These are phyloP conservation scores for Xerocomellus intermedius DNA, from an alignment of 768 basidiomycete species.

Conservation along the genomic window DNA sequence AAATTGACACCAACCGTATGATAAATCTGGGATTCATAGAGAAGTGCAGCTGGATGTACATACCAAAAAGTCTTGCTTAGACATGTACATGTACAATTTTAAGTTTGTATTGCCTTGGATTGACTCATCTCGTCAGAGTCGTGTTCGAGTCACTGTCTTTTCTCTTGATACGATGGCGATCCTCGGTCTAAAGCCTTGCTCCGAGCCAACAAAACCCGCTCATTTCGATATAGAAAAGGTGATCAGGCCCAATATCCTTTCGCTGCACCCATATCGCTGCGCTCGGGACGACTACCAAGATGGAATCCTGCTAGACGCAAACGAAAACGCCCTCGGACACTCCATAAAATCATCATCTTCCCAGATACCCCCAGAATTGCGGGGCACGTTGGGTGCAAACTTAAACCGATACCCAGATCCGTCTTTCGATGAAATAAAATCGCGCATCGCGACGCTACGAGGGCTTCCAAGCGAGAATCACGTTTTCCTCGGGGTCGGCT, in stretches of 20 bases:
- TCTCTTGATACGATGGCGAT: constrained; percentile 56
- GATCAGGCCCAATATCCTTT: constrained; percentile 91
- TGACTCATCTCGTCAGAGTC: not conserved
- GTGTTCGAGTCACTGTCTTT: not conserved
- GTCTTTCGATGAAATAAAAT: constrained; percentile 76
- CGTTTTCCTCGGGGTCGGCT: constrained; percentile 94
- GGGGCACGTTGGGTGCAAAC: constrained; percentile 44
- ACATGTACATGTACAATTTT: too few species aligned
- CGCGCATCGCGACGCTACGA: constrained; percentile 70
- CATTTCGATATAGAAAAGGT: constrained; percentile 85
- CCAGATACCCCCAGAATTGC: constrained; percentile 34
- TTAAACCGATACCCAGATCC: constrained; percentile 96
- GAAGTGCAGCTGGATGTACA: too few species aligned
- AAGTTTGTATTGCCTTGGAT: too few species aligned
- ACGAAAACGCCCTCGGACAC: constrained; percentile 94
- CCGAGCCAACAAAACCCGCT: constrained; percentile 50
- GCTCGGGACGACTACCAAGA: constrained; percentile 93
- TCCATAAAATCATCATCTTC: constrained; percentile 51
- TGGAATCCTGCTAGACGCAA: constrained; percentile 94
- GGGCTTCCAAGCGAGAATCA: constrained; percentile 60
- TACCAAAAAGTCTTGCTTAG: too few species aligned
- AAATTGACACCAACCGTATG: constrained; percentile 29
- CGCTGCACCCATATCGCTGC: constrained; percentile 90
- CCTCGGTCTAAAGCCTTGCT: constrained; percentile 52
- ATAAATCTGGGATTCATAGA: not conserved